Percentiles rank a stretch among this genome's conserved stretches.
Conservation (phyloP, 495 filamentous ascomycete genomes). For the Melanomma pulvis-pyrius region DNA sequence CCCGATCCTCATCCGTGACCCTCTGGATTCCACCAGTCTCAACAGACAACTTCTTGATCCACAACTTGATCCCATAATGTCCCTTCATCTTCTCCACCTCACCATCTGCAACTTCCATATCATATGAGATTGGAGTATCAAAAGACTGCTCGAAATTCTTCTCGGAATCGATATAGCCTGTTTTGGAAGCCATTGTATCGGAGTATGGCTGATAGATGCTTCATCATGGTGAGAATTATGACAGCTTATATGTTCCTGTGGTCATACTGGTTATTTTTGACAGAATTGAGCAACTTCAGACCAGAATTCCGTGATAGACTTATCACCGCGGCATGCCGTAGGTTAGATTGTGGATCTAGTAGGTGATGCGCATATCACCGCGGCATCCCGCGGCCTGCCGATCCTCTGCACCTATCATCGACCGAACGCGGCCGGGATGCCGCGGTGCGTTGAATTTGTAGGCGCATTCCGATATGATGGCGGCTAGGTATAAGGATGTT, state of each 20-base stretch:
- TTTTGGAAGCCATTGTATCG: slow-evolving; percentile 17
- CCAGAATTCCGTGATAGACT: not conserved
- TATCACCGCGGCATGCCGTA: slow-evolving; percentile 31
- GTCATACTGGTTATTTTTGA: not conserved
- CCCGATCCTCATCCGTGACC: slow-evolving; percentile 30
- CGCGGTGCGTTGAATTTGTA: not conserved
- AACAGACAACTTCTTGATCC: slow-evolving; percentile 30
- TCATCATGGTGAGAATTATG: not conserved
- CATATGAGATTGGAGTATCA: no score
- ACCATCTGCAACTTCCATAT: no score
- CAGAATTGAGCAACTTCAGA: no score
- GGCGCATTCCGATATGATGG: not conserved
- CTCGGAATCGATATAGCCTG: slow-evolving; percentile 16
- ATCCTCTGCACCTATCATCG: not conserved
- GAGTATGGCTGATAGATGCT: not conserved
- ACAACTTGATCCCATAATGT: not conserved
- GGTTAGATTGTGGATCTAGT: not conserved
- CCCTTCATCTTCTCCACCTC: no score
- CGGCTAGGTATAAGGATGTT: slow-evolving; percentile 5
- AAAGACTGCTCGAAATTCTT: slow-evolving; percentile 12
- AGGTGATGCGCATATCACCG: slow-evolving; percentile 4
- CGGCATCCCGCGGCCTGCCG: slow-evolving; percentile 24
- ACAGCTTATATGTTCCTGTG: slow-evolving; percentile 2
- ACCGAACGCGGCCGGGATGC: not conserved
- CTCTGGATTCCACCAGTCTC: slow-evolving; percentile 33